These are phyloP conservation scores for Rhodotorula mucilaginosa DNA, from an alignment of 1,284 basidiomycete genomes.

Conservation along the genomic window DNA sequence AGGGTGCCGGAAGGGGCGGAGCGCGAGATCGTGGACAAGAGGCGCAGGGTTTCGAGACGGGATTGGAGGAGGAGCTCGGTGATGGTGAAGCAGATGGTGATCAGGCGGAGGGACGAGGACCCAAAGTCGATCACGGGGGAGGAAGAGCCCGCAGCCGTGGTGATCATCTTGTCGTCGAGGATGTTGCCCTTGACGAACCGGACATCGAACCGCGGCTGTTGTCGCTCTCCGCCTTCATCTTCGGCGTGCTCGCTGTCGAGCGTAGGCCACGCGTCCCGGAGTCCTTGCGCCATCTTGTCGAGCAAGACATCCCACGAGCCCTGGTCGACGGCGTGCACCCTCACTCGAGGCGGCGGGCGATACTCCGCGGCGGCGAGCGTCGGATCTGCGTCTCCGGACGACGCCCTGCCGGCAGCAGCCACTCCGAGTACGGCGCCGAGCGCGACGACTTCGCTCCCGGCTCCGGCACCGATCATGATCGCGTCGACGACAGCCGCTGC, in stretches of 20 bases:
- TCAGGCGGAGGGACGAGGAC: constrained; percentile 10
- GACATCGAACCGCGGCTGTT: constrained; percentile 10
- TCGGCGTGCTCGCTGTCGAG: not conserved
- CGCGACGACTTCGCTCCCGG: constrained; percentile 34
- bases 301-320: constrained; percentile 21
- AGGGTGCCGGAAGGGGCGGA: constrained; percentile 9
- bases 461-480: constrained; percentile 34
- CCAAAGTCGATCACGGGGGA: not conserved
- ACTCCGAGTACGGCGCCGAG: constrained; percentile 21
- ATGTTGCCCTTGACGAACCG: constrained; percentile 24
- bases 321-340: constrained; percentile 26
- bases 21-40: constrained; percentile 27
- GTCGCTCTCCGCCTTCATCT: not conserved
- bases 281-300: constrained; percentile 11
- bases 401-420: not conserved
- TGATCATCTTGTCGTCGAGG: not conserved
- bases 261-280: constrained; percentile 14
- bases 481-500: not conserved
- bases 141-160: not conserved
- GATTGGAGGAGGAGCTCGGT: constrained; percentile 40
- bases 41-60: constrained; percentile 28
- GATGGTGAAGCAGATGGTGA: constrained; percentile 40
- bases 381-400: not conserved
- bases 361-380: not conserved
- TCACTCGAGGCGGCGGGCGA: constrained; percentile 4